These are phyloP conservation scores for Arabidopsis suecica DNA, from an alignment of 345 rosid genomes.

Conservation along the genomic window DNA sequence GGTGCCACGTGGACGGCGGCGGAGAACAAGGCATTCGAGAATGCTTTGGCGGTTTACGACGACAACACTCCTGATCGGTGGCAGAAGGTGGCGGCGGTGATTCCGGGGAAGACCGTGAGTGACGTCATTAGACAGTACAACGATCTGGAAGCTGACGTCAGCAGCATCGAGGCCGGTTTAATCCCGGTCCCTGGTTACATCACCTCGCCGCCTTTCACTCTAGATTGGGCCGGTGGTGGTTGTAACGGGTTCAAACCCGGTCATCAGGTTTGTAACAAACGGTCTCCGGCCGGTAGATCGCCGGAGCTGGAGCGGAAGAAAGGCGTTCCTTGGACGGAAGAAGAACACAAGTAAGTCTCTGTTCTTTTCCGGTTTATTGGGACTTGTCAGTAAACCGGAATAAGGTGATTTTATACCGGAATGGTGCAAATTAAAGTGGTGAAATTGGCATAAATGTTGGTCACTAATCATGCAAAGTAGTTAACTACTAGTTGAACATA, in stretches of 20 bases:
- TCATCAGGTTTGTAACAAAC: slow-evolving; percentile 51
- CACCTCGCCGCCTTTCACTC: slow-evolving; percentile 66
- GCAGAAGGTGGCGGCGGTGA: slow-evolving; percentile 74
- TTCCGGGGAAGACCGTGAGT: slow-evolving; percentile 87
- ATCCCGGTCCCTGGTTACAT: slow-evolving; percentile 72
- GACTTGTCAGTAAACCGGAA: background rate
- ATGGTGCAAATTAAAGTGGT: background rate
- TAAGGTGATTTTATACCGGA: background rate
- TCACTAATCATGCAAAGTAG: slow-evolving; percentile 13
- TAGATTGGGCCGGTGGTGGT: slow-evolving; percentile 61
- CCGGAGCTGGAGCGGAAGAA: slow-evolving; percentile 92
- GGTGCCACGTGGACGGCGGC: slow-evolving; percentile 73
- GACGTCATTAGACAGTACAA: slow-evolving; percentile 82
- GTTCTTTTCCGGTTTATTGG: slow-evolving; percentile 16
- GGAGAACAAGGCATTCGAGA: slow-evolving; percentile 89
- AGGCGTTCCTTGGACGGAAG: slow-evolving; percentile 99
- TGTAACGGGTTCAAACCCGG: slow-evolving; percentile 37
- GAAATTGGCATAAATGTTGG: background rate
- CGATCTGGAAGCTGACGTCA: slow-evolving; percentile 82
- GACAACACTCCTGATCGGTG: slow-evolving; percentile 86
- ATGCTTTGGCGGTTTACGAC: slow-evolving; percentile 82
- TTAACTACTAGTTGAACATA: background rate
- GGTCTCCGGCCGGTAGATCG: slow-evolving; percentile 56
- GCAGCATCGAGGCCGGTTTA: slow-evolving; percentile 82
- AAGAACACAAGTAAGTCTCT: slow-evolving; percentile 85